Percentiles rank a stretch among this genome's conserved stretches.
Evolutionary conservation across 2,329 filamentous ascomycete genomes (phyloP).

Genomic region (Chaetomiaceae sp.): DNA sequence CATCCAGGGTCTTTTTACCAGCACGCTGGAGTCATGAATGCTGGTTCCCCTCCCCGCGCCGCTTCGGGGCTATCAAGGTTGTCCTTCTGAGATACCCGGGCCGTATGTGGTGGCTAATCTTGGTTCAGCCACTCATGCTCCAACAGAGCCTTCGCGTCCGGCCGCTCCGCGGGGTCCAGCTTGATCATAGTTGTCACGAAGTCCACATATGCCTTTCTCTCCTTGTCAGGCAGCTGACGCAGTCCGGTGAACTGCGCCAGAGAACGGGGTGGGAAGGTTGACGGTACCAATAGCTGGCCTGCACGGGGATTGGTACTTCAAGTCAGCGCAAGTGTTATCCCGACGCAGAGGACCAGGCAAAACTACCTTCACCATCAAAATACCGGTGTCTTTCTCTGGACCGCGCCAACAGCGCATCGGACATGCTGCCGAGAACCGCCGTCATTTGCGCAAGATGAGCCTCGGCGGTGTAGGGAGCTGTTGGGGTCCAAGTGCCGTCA

Average conservation of each 20-base stretch:
- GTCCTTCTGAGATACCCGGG: too few relatives aligned
- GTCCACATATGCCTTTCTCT: conserved; percentile 5
- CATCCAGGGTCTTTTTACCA: too few relatives aligned
- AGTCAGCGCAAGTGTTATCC: too few relatives aligned
- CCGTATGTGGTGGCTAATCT: too few relatives aligned
- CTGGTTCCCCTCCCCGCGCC: too few relatives aligned
- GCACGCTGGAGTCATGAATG: too few relatives aligned
- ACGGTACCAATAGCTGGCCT: conserved; percentile 9
- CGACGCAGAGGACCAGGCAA: too few relatives aligned
- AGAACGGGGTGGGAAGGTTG: conserved; percentile 7
- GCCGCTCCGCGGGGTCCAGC: background rate
- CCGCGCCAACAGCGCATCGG: conserved; percentile 7
- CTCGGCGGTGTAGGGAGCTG: conserved; percentile 5
- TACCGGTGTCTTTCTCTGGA: conserved; percentile 1
- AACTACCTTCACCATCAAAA: conserved; percentile 8
- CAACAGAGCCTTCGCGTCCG: too few relatives aligned
- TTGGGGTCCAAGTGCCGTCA: conserved; percentile 7
- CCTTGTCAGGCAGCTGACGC: background rate
- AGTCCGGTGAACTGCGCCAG: conserved; percentile 8
- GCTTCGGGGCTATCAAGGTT: too few relatives aligned
- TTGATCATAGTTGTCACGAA: conserved; percentile 8
- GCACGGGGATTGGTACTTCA: background rate
- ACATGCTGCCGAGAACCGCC: conserved; percentile 4
- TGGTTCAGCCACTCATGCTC: too few relatives aligned
- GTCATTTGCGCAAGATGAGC: conserved; percentile 13